Base-by-base conservation (phyloP, 2,329 filamentous ascomycete species). In the Leptographium galeiforme region DNA sequence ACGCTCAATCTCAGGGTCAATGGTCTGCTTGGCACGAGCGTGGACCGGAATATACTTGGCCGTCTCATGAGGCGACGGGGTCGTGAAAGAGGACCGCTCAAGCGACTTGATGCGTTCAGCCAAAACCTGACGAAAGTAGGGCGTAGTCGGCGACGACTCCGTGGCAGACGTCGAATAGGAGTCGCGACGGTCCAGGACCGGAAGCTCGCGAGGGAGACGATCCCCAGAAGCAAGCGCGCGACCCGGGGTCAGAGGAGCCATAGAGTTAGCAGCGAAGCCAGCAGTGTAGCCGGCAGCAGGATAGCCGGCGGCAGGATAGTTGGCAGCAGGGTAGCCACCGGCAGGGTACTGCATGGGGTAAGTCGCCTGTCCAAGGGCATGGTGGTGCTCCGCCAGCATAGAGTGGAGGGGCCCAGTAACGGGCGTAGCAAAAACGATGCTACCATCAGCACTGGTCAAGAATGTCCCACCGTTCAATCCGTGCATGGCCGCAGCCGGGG, bases 1-100 rank as follows among this genome's bases (percentile, higher is more conserved):
- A 19, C 78, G 78, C 54, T 88, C 81, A 51, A 89, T 66, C 43
- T 73, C 71, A 25, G 71, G 70, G 39, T 80, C 77, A 3, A 64
- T 59, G 30, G 61, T 51, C 38, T 67, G 61, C 64, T 80, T 80
- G 33, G 69, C 65, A 16, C 65, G 65, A 50, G 68, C 62, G 30
- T 41, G 16, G 8, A 11, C n/a, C 5, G 50, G 11, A 10, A 52
- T 18, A 44, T 72, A 62, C 53, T 64, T 62, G 48, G 67, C 57
- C 55, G 71, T 70, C 58, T 84, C 77, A 55, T 82, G 78, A 39
- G 82, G 77, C n/a, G 82, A 83, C 1, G 82, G 79, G 0, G 81
- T 82, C 13, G 78, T 82, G 63, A 83, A 86, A 38, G 79, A 74
- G 12, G 82, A 83, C 19, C 79, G 76, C 61, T 85, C 81, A 8